Base-by-base conservation (phyloP, 768 basidiomycete species). In the Pleurotus sapidus region DNA sequence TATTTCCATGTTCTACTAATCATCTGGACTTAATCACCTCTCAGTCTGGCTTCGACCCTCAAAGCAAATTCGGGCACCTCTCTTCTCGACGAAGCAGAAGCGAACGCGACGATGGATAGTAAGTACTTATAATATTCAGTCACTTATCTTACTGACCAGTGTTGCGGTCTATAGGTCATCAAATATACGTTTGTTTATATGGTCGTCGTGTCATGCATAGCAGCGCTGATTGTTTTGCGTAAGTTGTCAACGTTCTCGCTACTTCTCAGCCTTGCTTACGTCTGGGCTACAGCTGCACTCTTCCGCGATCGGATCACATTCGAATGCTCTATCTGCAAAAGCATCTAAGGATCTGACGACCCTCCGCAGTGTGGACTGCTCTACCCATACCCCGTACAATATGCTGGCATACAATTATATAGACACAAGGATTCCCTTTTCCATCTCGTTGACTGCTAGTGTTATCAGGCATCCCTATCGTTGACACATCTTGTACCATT, bases 1-100 rank as follows among this genome's bases (percentile, higher is more conserved):
- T 45, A 49, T 42, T 60, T 56, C 39, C 15, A 15, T 37, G 18
- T 14, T 14, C 18, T 45, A 48, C 7, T 50, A 30, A 57, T 64
- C 5, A 40, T 43, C 9, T 58, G 17, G 57, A 46, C 60, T 61
- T 8, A 63, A 11, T 4, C 40, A 14, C 9, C 37, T 54, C n/a
- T 15, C 57, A 93, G 91, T 98, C 80, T 98, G 97, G 95, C 81
- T 98, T 48, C 89, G 92, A 45, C 93, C 93, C 2, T 93, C 91
- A 47, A 94, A 93, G 74, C 94, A 95, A 72, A 96, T 96, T 60
- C 89, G 93, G 38, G 79, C 95, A 18, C 94, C 95, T 9, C 78
- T 98, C 57, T 98, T 94, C 80, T 94, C 92, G 11, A 91, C 91
- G 55, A 95, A 95, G 74, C 93, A 95, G 74, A 92, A 93, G 76